Conservation (phyloP, 352 stramenopile genomes). For the Peronospora destructor region DNA sequence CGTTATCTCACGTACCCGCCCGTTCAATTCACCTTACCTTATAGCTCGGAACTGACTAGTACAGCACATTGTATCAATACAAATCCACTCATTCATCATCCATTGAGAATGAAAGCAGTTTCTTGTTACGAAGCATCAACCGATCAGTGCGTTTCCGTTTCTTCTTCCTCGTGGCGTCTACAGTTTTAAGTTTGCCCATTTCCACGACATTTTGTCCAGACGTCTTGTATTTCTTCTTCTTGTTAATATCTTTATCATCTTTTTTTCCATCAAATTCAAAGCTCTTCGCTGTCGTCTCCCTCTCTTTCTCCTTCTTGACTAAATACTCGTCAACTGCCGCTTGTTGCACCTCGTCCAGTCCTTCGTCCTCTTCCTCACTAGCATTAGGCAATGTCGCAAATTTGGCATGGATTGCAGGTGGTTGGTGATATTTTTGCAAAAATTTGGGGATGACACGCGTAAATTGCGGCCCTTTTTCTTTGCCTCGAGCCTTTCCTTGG, state of each 20-base stretch:
- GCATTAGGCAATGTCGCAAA: slow-evolving; percentile 42
- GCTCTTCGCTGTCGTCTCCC: slow-evolving; percentile 15
- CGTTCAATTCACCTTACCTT: no score
- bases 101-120: slow-evolving; percentile 78
- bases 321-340: slow-evolving; percentile 70
- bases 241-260: slow-evolving; percentile 4
- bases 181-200: slow-evolving; percentile 21
- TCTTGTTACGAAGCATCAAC: slow-evolving; percentile 60
- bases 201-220: slow-evolving; percentile 40
- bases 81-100: slow-evolving; percentile 52
- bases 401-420: slow-evolving; percentile 60
- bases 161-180: slow-evolving; percentile 37
- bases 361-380: slow-evolving; percentile 33
- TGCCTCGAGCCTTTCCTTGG: slow-evolving; percentile 26
- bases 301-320: slow-evolving; percentile 41
- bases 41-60: no score
- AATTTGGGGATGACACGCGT: slow-evolving; percentile 83
- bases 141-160: slow-evolving; percentile 44
- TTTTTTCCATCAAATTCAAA: slow-evolving; percentile 1
- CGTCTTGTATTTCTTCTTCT: slow-evolving; percentile 23
- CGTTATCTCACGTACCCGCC: no score
- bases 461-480: slow-evolving; percentile 58
- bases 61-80: no score
- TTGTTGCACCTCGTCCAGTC: slow-evolving; percentile 77
- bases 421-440: slow-evolving; percentile 65